Evolutionary conservation across 148 eudicot species (phyloP), one percentile per base, ranked within the genome.

Genomic region (Dysphania ambrosioides): DNA sequence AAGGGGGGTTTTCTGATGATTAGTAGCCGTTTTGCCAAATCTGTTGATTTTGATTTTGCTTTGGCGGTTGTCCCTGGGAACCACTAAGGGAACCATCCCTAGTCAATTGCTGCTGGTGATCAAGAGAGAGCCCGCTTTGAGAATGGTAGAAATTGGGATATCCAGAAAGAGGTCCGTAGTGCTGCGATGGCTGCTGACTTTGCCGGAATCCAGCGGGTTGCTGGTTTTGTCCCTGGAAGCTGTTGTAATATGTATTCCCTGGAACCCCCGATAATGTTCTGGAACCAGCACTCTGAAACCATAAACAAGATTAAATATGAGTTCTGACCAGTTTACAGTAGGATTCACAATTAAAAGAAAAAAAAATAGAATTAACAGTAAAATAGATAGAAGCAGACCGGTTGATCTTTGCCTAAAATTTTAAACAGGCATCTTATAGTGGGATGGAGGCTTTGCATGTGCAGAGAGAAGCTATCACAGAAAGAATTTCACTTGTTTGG

Each of bases 191-290:
- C 78, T 88, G 98, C 81, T 88, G 95, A 59, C 66, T 85, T 80
- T 94, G 98, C 72, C 91, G 75, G 68, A 79, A 89, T 60, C 90
- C 98, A 40, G 86, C 81, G 0, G 88, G 76, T 81, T 87, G 86
- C 79, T 87, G 92, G 79, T 51, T 81, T 72, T 87, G 98, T 55
- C 91, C 91, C 83, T 88, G 96, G 65, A 84, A 86, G 77, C 82
- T 84, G 86, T 91, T 84, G 87, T 91, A 90, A 85, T 94, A 94
- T 63, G 91, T 84, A 84, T 79, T 87, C 6, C 93, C 87, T 57
- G 93, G 96, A 63, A 88, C 84, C n/a, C 89, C 93, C 27, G 97
- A 86, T 86, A 89, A 77, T 74, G 97, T 86, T 81, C 97, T 82
- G 0, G 98, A 90, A 36, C 91, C 93, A 26, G 80, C 86, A n/a